Evolutionary conservation across 2,329 filamentous ascomycete species (phyloP), one percentile per base, ranked within the genome.

Genomic region (Lomentospora prolificans): DNA sequence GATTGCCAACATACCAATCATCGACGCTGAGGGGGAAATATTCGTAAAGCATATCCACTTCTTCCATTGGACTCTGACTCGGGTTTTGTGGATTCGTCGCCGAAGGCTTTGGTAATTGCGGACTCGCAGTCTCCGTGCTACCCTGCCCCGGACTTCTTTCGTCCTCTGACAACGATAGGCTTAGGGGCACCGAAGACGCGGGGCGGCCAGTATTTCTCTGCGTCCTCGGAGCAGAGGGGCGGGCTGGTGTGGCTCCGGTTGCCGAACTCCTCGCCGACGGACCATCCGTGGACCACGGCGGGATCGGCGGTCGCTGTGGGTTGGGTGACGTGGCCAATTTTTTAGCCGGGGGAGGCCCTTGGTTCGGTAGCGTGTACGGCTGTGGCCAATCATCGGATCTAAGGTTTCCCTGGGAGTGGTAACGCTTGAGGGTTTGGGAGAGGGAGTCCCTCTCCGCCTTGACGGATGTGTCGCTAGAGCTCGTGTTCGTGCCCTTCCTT

Each of bases 1-100:
- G 25, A 17, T n/a, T 33, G 41, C 19, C 31, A 5, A 66, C 71
- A 64, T 67, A 81, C 87, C 87, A 96, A 65, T 96, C 91, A 67
- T 96, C 90, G 57, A 96, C 73, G 51, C 87, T 90, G 14, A 97
- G 76, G 0, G 91, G 91, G 61, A 97, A 96, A 66, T 97, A 96
- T 71, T 97, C 91, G 66, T 96, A 96, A 17, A 96, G 74, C 61
- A 91, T 74, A 69, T 96, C 91, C 1, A 85, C 85, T 62, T 86
- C 86, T 63, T 95, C 90, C 60, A 84, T 72, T 31, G 87, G 78
- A 65, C 86, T 85, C 66, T 81, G 78, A 61, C 76, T 77, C 50
- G 64, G 61, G 54, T 69, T 69, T 22, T 70, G 69, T 3, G 65
- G 69, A 27, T 46, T 30, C 19, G n/a, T 14, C 7, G n/a, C 50